Conservation (phyloP, 495 filamentous ascomycete species). For the Neurospora intermedia region DNA sequence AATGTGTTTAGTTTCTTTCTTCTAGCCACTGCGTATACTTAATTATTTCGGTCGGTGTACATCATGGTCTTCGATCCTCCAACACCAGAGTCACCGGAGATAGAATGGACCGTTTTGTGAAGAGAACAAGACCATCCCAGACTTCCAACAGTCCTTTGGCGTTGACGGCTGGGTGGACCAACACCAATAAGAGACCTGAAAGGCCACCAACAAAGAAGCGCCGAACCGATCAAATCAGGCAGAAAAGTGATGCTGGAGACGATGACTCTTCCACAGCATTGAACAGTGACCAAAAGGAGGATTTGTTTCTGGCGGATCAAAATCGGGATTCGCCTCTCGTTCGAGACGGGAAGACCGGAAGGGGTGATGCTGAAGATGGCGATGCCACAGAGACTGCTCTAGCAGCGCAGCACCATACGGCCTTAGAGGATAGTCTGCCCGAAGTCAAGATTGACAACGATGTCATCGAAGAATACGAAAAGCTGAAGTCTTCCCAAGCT, state of each 20-base stretch:
- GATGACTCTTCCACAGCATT: slow-evolving; percentile 1
- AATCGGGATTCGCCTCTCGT: background rate
- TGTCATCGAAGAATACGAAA: slow-evolving; percentile 75
- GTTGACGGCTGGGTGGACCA: slow-evolving; percentile 1
- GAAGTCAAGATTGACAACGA: slow-evolving; percentile 53
- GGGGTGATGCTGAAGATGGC: slow-evolving; percentile 13
- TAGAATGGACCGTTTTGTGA: slow-evolving; percentile 23
- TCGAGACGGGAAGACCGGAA: background rate
- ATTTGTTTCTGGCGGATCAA: background rate
- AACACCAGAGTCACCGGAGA: background rate
- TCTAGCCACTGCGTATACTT: background rate
- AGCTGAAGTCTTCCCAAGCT: slow-evolving; percentile 34
- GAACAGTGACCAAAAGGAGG: background rate
- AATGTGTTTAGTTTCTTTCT: background rate
- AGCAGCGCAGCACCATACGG: slow-evolving; percentile 37
- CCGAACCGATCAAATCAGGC: slow-evolving; percentile 19
- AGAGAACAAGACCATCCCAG: slow-evolving; percentile 7
- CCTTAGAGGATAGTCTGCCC: slow-evolving; percentile 69
- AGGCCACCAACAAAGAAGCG: slow-evolving; percentile 24
- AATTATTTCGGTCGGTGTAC: background rate
- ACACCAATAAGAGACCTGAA: slow-evolving; percentile 6
- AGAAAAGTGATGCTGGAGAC: slow-evolving; percentile 15
- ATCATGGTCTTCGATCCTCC: background rate
- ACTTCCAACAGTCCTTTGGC: background rate
- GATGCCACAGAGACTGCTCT: slow-evolving; percentile 17